Evolutionary conservation across 495 filamentous ascomycete species (phyloP).

Genomic region (Pyrenula massariospora): DNA sequence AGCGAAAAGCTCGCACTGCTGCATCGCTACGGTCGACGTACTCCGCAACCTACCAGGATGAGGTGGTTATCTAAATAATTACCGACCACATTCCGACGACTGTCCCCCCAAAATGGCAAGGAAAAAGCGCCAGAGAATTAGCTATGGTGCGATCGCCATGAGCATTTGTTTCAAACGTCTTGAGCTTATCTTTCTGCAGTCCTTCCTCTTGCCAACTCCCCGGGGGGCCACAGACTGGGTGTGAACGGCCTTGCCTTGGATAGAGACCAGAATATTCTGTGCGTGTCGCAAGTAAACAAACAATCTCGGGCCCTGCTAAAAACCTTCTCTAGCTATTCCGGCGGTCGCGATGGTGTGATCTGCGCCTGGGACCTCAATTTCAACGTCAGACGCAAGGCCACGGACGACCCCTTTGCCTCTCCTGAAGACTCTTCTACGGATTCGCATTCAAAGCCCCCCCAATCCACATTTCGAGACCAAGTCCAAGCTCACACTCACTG

Average conservation of each 20-base stretch:
- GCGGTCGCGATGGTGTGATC: constrained; percentile 87
- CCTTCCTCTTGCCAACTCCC: constrained; percentile 83
- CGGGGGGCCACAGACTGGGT: constrained; percentile 82
- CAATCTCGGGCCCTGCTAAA: neutral
- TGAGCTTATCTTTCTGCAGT: constrained; percentile 39
- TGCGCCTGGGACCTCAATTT: constrained; percentile 87
- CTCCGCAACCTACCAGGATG: no score
- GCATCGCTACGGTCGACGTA: no score
- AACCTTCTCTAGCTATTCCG: constrained; percentile 63
- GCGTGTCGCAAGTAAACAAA: constrained; percentile 28
- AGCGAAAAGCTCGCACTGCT: no score
- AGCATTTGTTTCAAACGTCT: neutral
- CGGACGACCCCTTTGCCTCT: constrained; percentile 18
- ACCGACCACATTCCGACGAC: no score
- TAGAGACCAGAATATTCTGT: constrained; percentile 76
- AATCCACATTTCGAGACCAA: constrained; percentile 67
- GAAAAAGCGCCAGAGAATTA: constrained; percentile 30
- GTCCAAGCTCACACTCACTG: constrained; percentile 98
- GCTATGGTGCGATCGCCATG: constrained; percentile 40
- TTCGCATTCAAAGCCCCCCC: constrained; percentile 11
- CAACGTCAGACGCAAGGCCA: constrained; percentile 15
- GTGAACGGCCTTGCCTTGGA: constrained; percentile 91
- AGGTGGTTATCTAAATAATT: no score
- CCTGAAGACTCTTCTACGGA: constrained; percentile 19
- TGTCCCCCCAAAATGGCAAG: constrained; percentile 29